Evolutionary conservation across 1,284 basidiomycete genomes (phyloP), one percentile per base, ranked within the genome.

Genomic region (Schizophyllum amplum): DNA sequence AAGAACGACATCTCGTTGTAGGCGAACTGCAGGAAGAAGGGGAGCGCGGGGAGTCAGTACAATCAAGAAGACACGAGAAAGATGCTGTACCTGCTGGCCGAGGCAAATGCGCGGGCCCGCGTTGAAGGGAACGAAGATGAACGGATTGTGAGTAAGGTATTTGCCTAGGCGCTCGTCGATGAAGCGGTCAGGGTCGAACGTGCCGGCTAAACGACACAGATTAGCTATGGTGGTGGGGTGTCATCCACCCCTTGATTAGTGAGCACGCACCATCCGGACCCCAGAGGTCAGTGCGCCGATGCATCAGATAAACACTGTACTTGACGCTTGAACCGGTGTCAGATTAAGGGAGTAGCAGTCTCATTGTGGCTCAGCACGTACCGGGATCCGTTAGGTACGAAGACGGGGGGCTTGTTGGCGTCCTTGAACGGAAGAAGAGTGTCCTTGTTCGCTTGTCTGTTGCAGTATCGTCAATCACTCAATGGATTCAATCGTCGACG

Each of bases 1-100:
- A 72, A 74, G 62, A 71, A 74, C 0, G 72, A 73, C 4, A 68
- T 64, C 60, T 75, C 74, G 47, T 75, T 68, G 59, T 75, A 75
- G 2, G 72, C 71, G 53, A 74, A 75, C 69, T 74, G 20, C 0
- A 21, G 24, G 24, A 15, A 21, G 48, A 50, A n/a, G n/a, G n/a
- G n/a, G n/a, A 33, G 24, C 2, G 20, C 22, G 9, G 22, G 53
- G 6, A 27, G 22, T 25, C 25, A 11, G 26, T 17, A 13, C 25
- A 53, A 4, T 9, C 7, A 21, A 11, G 3, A 23, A 5, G 15
- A 13, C 7, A 13, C 3, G 51, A 47, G 6, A 23, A 23, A 17
- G 17, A 25, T 4, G 24, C 46, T 52, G n/a, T 9, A 26, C 59
- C 71, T 80, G 59, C 49, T 62, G 63, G 4, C 63, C 61, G 13